Base-by-base conservation (phyloP, 352 stramenopile species). In the Globisporangium paddicum region DNA sequence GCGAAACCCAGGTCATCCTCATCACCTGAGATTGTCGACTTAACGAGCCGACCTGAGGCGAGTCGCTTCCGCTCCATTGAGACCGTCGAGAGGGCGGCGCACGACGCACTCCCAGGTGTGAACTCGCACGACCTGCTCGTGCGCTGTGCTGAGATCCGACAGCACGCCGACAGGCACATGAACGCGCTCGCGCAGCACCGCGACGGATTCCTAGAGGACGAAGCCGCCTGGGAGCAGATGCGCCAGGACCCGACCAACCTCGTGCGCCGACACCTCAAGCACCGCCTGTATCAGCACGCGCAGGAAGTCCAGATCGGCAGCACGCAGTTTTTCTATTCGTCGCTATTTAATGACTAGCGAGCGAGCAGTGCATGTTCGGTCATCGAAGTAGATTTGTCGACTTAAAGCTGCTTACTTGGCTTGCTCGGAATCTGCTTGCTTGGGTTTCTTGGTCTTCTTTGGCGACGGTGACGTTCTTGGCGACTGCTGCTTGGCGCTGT, bases 91-190 rank as follows among this genome's bases (percentile, higher is more conserved):
- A 64, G 74, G 28, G 82, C 79, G 1, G 58, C 69, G 8, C 59
- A 55, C 2, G 83, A 90, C 45, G 40, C 68, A 0, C 64, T 93
- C 30, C 55, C 50, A 0, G 54, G 67, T 46, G 80, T 93, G 13
- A 86, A 78, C 58, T 87, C 83, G n/a, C 80, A 89, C 54, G 78
- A 93, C 11, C 66, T 93, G 25, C 72, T 93, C 0, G 71, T 93
- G 30, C 72, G 73, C 0, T 90, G 80, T 40, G 71, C 77, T 2
- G 63, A 82, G 37, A 90, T 93, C 41, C 80, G 77, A 0, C 77
- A 87, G 54, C 64, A 81, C 44, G 73, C 76, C 10, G 66, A 79
- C 19, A 66, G 63, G 30, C 73, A 88, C 40, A 62, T 86, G 6
- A 54, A 66, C 48, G 67, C 64, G 0, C 64, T 93, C 6, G 57